Conservation (phyloP, 371 early-diverging fungal genomes). For the Apophysomyces trapeziformis region DNA sequence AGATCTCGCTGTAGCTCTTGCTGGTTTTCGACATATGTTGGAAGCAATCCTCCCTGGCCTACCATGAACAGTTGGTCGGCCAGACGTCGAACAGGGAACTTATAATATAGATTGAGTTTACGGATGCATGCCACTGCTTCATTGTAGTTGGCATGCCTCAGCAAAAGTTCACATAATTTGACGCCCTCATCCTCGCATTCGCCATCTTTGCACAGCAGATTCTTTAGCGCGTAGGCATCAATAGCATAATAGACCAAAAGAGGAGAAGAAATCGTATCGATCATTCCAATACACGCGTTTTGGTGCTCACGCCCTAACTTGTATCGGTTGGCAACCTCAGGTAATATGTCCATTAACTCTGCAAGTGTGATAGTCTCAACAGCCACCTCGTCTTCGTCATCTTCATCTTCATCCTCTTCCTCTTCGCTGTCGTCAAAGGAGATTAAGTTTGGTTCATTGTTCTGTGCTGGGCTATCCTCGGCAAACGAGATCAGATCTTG, state of each 20-base stretch:
- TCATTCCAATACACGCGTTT: conserved; percentile 22
- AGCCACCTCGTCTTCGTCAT: conserved; percentile 25
- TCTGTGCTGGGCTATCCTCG: conserved; percentile 10
- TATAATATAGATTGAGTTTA: conserved; percentile 28
- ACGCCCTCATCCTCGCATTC: conserved; percentile 38
- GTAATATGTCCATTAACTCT: conserved; percentile 23
- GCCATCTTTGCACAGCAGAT: conserved; percentile 27
- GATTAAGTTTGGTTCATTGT: conserved; percentile 32
- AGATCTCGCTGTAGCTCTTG: conserved; percentile 28
- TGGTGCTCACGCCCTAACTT: conserved; percentile 26
- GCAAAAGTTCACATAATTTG: conserved; percentile 25
- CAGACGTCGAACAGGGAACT: conserved; percentile 30
- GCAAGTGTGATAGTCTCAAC: conserved; percentile 21
- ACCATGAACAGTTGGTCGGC: conserved; percentile 32
- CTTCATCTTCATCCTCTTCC: conserved; percentile 19
- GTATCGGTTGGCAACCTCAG: conserved; percentile 23
- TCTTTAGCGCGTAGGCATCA: conserved; percentile 27
- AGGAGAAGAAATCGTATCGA: conserved; percentile 29
- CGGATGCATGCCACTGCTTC: conserved; percentile 40
- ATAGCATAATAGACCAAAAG: conserved; percentile 45
- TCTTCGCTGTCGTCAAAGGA: conserved; percentile 32
- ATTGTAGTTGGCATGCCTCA: conserved; percentile 31
- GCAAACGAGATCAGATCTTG: conserved; percentile 37
- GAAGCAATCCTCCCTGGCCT: conserved; percentile 27
- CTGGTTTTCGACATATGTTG: conserved; percentile 22